Conservation (phyloP, 1,284 basidiomycete genomes). For the Neotropicomus parvogracilis region DNA sequence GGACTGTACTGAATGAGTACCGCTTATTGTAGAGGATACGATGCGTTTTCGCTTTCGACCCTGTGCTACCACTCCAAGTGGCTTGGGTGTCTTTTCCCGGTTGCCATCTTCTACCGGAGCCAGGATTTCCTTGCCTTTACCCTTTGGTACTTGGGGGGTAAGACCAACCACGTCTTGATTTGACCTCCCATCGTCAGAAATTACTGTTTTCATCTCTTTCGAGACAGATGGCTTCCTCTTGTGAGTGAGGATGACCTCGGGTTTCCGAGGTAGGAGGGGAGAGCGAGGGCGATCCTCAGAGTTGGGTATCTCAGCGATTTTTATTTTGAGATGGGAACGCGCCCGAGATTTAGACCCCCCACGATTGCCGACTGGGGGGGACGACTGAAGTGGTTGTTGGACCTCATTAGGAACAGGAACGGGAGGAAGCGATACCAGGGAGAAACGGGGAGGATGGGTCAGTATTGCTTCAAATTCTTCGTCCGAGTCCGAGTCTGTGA, state of each 20-base stretch:
- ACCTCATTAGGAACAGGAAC: slow-evolving; percentile 1
- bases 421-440: slow-evolving; percentile 10
- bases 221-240: slow-evolving; percentile 3
- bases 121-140: slow-evolving; percentile 20
- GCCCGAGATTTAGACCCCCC: slow-evolving; percentile 15
- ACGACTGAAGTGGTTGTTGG: slow-evolving; percentile 19
- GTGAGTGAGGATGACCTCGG: slow-evolving; percentile 6
- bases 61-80: slow-evolving; percentile 7
- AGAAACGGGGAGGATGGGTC: slow-evolving; percentile 22
- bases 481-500: slow-evolving; percentile 35
- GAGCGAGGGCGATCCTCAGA: slow-evolving; percentile 7
- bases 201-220: background rate
- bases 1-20: slow-evolving; percentile 4
- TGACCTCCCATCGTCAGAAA: background rate
- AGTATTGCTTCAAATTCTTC: slow-evolving; percentile 30
- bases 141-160: slow-evolving; percentile 9
- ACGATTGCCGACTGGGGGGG: slow-evolving; percentile 17
- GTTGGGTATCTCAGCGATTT: background rate
- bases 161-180: slow-evolving; percentile 1
- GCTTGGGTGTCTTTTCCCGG: slow-evolving; percentile 13
- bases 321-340: slow-evolving; percentile 5
- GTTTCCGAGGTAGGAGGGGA: slow-evolving; percentile 9
- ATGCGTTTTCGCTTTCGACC: slow-evolving; percentile 26
- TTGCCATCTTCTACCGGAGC: background rate
- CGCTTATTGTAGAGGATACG: slow-evolving; percentile 13